Evolutionary conservation across 2,329 filamentous ascomycete genomes (phyloP), one percentile per base, ranked within the genome.

Genomic region (Aspergillus sp.): DNA sequence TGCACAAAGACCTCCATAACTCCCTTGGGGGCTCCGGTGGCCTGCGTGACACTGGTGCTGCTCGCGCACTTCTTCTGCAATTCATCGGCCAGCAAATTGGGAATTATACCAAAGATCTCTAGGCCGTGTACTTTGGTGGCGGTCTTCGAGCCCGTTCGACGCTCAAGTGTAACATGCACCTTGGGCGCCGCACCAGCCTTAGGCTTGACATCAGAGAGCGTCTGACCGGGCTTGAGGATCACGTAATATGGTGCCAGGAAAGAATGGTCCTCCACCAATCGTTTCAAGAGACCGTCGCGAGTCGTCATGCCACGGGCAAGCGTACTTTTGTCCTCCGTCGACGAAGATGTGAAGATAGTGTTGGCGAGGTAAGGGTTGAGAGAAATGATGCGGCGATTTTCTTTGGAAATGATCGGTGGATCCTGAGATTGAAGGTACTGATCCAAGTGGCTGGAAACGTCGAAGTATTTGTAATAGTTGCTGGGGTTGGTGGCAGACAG

Each of bases 1-100:
- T 86, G 83, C 3, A 86, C 75, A 67, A 84, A 73, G 17, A 86
- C 77, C 62, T 86, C 83, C 77, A 85, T 78, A 2, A 84, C 70
- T 0, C 81, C 80, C 55, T 78, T 79, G 55, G 82, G 80, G 7
- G 81, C 81, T 3, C 83, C 83, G 41, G 75, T 74, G 27, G 83
- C 68, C 55, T 81, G 78, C 30, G 80, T 75, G 1, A 85, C 80
- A 50, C 80, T 84, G 10, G 82, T 83, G 49, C 78, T 81, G n/a
- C 83, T 82, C 2, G 83, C 83, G 60, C 83, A 86, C 27, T 79
- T 77, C 67, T 83, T 85, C 58, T 83, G 74, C 56, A 86, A 58
- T 60, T 86, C 83, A 50, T 85, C 83, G 2, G 82, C 81, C 46
- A 86, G 68, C 2, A 78, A 66, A 41, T 75, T 74, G 0, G 83